Evolutionary conservation across 371 early-diverging fungal genomes (phyloP).

Genomic region (Coemansia sp.): DNA sequence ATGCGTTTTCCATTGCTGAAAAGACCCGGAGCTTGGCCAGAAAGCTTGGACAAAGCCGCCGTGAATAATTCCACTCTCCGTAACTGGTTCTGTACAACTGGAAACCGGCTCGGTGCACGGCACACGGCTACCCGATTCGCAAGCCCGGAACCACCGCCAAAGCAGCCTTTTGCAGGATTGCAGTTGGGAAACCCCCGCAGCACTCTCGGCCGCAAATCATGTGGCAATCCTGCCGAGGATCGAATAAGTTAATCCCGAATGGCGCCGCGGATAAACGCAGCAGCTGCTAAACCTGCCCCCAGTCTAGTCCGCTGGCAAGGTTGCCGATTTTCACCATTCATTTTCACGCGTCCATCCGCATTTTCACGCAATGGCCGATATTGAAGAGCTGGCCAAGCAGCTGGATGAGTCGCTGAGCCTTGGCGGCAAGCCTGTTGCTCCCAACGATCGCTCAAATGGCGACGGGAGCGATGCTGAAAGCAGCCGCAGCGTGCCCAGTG

Average conservation of each 20-base stretch:
- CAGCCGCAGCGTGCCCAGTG: conserved; percentile 6
- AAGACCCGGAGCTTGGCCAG: neutral
- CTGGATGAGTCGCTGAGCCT: conserved; percentile 18
- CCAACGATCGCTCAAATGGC: neutral
- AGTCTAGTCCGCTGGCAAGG: neutral
- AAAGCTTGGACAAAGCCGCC: no score
- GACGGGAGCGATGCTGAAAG: conserved; percentile 3
- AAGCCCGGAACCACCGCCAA: no score
- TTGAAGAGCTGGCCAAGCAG: conserved; percentile 17
- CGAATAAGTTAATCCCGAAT: neutral
- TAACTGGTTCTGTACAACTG: neutral
- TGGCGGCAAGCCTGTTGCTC: neutral
- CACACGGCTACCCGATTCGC: no score
- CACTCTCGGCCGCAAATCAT: neutral
- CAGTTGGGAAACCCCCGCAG: no score
- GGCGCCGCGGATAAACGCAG: neutral
- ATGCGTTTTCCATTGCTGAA: neutral
- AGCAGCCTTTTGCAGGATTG: no score
- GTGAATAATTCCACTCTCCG: neutral
- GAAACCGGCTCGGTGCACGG: no score
- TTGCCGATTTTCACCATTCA: neutral
- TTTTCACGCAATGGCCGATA: neutral
- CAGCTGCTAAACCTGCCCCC: neutral
- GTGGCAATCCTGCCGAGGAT: neutral
- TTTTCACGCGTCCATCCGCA: neutral